Evolutionary conservation across 371 early-diverging fungal genomes (phyloP).

Genomic region (Mucor indicus): DNA sequence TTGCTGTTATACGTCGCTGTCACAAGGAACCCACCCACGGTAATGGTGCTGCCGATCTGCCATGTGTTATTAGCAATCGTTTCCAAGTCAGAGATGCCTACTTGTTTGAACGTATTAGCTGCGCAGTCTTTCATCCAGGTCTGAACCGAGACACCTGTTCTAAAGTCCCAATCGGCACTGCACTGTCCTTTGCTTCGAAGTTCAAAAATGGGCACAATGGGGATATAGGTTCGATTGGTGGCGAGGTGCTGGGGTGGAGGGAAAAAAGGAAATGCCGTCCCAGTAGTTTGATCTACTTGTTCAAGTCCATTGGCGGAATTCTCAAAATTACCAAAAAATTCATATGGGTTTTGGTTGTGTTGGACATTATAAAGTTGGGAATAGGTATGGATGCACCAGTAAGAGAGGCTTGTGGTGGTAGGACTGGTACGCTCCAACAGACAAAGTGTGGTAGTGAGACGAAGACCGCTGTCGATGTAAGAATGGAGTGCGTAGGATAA

Average conservation of each 20-base stretch:
- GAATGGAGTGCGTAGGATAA: constrained; percentile 4
- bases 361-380: constrained; percentile 9
- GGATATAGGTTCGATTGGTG: constrained; percentile 5
- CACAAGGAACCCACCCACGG: constrained; percentile 8
- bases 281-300: background rate
- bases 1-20: background rate
- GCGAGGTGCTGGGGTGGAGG: background rate
- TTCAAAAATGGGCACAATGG: constrained; percentile 13
- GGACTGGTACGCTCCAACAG: background rate
- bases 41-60: constrained; percentile 12
- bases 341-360: constrained; percentile 2
- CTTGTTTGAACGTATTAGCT: background rate
- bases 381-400: constrained; percentile 10
- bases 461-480: background rate
- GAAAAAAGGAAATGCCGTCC: constrained; percentile 11
- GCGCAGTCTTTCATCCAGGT: constrained; percentile 5
- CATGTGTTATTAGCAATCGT: constrained; percentile 1
- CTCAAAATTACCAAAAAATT: background rate
- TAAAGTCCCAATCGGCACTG: background rate
- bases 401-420: background rate
- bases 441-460: constrained; percentile 7
- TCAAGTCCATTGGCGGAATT: background rate
- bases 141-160: background rate
- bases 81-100: background rate
- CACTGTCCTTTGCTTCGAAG: constrained; percentile 5